Evolutionary conservation across 345 rosid species (phyloP).

Genomic region (Eucalyptus erythrocorys): DNA sequence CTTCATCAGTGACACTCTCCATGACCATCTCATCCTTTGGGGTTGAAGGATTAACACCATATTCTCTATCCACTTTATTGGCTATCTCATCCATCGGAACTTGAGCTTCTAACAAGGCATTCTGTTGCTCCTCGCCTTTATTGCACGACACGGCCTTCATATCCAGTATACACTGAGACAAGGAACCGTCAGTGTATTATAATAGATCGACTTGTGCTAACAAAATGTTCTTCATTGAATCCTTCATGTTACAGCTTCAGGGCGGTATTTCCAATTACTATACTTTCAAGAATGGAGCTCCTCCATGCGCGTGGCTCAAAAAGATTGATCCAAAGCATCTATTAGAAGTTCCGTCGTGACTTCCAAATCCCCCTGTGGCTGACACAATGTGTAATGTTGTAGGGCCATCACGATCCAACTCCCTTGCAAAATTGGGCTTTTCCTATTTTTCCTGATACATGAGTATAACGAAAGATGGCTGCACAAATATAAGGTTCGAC

Average conservation of each 20-base stretch:
- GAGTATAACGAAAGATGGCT: background rate
- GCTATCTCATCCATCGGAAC: background rate
- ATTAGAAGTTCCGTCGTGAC: background rate
- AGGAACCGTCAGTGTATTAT: background rate
- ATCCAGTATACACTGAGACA: conserved; percentile 2
- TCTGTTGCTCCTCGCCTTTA: conserved; percentile 5
- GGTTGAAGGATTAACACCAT: background rate
- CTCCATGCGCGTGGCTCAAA: background rate
- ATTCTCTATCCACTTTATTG: background rate
- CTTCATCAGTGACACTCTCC: background rate
- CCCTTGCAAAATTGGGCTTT: background rate
- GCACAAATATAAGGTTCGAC: background rate
- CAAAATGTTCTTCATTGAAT: background rate
- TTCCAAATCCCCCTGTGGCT: background rate
- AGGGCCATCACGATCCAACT: background rate
- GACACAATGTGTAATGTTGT: background rate
- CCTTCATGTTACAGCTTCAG: background rate
- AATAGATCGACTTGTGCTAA: background rate
- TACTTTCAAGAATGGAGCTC: background rate
- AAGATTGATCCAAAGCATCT: background rate
- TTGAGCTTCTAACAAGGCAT: conserved; percentile 4
- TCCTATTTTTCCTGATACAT: background rate
- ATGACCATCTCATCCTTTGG: background rate
- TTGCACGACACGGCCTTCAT: background rate
- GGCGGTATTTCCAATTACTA: background rate